Evolutionary conservation across 2,329 filamentous ascomycete genomes (phyloP).

Genomic region (Sclerotinia sclerotiorum): DNA sequence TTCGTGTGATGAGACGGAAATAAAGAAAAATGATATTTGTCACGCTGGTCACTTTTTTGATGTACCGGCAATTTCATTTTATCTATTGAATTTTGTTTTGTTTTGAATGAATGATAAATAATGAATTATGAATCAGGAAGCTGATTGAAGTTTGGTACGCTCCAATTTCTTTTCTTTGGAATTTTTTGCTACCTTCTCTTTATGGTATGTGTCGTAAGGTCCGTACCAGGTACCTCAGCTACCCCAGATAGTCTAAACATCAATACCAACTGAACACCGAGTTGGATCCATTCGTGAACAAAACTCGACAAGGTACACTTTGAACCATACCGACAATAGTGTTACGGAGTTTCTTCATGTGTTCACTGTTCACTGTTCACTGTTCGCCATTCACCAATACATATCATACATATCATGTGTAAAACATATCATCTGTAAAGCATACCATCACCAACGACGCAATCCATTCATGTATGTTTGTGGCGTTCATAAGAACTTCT

Average conservation of each 20-base stretch:
- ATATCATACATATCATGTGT: neutral
- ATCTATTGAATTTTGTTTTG: neutral
- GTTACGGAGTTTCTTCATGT: neutral
- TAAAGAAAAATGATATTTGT: neutral
- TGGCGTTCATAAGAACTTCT: too few species aligned
- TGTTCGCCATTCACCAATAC: too few species aligned
- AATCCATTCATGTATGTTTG: neutral
- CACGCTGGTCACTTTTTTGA: neutral
- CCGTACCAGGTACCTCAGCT: neutral
- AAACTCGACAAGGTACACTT: neutral
- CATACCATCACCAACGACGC: neutral
- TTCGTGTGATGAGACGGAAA: neutral
- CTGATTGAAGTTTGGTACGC: neutral
- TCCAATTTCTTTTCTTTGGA: neutral
- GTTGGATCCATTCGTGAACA: conserved; percentile 1
- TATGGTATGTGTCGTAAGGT: neutral
- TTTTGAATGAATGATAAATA: neutral
- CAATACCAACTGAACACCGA: neutral
- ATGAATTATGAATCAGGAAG: neutral
- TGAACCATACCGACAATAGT: neutral
- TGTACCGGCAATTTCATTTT: neutral
- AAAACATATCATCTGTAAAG: neutral
- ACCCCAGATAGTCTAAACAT: neutral
- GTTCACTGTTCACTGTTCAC: too few species aligned
- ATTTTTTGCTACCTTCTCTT: neutral